These are phyloP conservation scores for Verticillium tricorpus DNA, from an alignment of 2,329 filamentous ascomycete genomes.

Conservation along the genomic window DNA sequence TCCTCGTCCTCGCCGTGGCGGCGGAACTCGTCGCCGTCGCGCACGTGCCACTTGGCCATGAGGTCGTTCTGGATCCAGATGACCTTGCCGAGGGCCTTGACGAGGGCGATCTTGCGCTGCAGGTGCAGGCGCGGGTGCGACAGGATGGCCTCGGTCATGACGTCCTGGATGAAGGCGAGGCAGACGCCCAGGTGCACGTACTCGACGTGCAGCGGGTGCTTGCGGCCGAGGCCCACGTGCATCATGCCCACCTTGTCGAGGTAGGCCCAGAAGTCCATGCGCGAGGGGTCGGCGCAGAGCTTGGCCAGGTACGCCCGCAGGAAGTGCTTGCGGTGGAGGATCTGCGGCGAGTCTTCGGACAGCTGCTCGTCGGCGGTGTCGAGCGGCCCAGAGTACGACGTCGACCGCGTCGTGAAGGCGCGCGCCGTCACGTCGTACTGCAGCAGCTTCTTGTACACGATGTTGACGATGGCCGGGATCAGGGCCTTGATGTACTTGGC, in stretches of 20 bases:
- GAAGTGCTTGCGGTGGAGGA: constrained; percentile 74
- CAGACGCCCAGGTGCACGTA: constrained; percentile 73
- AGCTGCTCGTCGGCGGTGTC: constrained; percentile 49
- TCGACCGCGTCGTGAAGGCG: constrained; percentile 62
- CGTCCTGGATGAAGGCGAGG: constrained; percentile 72
- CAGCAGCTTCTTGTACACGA: constrained; percentile 77
- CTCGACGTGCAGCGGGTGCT: constrained; percentile 71
- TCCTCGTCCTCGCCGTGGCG: constrained; percentile 33
- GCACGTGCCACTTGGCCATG: constrained; percentile 77
- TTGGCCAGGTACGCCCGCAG: constrained; percentile 69
- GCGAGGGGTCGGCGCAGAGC: constrained; percentile 69
- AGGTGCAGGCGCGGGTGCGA: constrained; percentile 64
- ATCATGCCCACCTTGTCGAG: constrained; percentile 82
- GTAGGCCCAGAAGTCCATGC: constrained; percentile 79
- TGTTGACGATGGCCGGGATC: constrained; percentile 78
- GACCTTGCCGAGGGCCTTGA: constrained; percentile 74
- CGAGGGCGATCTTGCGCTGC: constrained; percentile 64
- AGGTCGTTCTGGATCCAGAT: constrained; percentile 88
- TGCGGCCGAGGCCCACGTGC: constrained; percentile 72
- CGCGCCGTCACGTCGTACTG: constrained; percentile 78
- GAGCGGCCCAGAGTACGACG: constrained; percentile 62
- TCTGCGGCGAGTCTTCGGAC: constrained; percentile 67
- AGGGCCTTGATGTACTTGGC: constrained; percentile 77
- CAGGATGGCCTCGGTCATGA: constrained; percentile 72
- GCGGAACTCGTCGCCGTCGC: constrained; percentile 60